Percentiles rank a stretch among this genome's conserved stretches.
phyloP scores from a whole-genome alignment of 257 asterid genomes.

The Agastache rugosa region DNA sequence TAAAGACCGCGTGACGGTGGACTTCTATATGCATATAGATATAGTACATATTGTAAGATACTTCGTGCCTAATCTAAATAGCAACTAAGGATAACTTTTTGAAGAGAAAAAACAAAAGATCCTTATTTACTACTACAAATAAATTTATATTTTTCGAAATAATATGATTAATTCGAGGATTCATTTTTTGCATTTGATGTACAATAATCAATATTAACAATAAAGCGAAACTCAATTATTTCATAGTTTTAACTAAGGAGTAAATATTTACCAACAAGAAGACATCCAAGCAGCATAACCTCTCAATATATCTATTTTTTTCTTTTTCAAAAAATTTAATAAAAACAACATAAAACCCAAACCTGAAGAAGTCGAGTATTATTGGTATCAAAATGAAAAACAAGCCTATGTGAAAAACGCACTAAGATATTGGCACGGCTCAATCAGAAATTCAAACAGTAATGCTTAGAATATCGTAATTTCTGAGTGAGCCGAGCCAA shows the following conservation, averaged over 20 bases:
- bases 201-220: too few relatives aligned
- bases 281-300: not conserved
- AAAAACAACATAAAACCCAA: constrained; percentile 9
- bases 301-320: not conserved
- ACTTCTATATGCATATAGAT: too few relatives aligned
- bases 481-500: constrained; percentile 66
- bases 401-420: constrained; percentile 40
- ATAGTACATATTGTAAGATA: too few relatives aligned
- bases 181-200: too few relatives aligned
- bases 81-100: too few relatives aligned
- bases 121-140: too few relatives aligned
- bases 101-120: too few relatives aligned
- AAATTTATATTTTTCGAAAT: too few relatives aligned
- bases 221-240: too few relatives aligned
- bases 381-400: not conserved
- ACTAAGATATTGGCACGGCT: constrained; percentile 77
- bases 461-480: not conserved
- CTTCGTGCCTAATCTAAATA: too few relatives aligned
- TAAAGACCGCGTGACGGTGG: too few relatives aligned
- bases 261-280: not conserved
- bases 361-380: not conserved
- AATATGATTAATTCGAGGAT: too few relatives aligned
- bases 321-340: not conserved
- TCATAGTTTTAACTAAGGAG: not conserved
- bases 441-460: constrained; percentile 49